Evolutionary conservation across 345 rosid species (phyloP).

Genomic region (Lepidium sativum): DNA sequence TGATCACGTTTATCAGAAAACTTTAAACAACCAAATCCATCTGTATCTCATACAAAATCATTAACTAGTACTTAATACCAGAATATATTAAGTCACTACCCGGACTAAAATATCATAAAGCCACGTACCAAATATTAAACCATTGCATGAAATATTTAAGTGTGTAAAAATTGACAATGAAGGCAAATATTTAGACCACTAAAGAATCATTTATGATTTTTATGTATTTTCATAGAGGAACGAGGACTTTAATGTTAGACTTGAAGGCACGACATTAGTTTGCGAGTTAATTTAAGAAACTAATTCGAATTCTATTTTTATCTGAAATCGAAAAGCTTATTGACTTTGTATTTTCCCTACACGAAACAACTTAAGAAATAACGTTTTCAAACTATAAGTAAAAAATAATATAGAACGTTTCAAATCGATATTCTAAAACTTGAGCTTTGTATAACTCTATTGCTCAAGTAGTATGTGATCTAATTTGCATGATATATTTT

Average conservation of each 20-base stretch:
- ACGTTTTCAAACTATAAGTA: too few relatives aligned
- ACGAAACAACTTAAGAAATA: too few relatives aligned
- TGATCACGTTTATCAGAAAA: neutral
- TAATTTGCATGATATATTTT: neutral
- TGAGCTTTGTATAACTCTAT: neutral
- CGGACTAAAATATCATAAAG: neutral
- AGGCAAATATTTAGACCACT: neutral
- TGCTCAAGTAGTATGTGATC: neutral
- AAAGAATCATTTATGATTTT: neutral
- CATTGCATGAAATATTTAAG: neutral
- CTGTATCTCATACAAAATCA: neutral
- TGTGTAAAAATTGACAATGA: neutral
- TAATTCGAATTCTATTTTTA: neutral
- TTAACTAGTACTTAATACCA: neutral
- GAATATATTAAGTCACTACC: neutral
- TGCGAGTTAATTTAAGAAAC: neutral
- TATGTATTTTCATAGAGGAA: neutral
- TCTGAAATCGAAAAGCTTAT: neutral
- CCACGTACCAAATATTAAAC: neutral
- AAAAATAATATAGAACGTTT: neutral
- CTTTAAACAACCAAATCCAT: neutral
- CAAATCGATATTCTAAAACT: neutral
- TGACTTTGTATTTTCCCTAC: slow-evolving; percentile 9
- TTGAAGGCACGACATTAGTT: neutral
- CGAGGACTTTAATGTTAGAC: neutral